Evolutionary conservation across 306 rosid species (phyloP).

Genomic region (Gastrolobium villosum): DNA sequence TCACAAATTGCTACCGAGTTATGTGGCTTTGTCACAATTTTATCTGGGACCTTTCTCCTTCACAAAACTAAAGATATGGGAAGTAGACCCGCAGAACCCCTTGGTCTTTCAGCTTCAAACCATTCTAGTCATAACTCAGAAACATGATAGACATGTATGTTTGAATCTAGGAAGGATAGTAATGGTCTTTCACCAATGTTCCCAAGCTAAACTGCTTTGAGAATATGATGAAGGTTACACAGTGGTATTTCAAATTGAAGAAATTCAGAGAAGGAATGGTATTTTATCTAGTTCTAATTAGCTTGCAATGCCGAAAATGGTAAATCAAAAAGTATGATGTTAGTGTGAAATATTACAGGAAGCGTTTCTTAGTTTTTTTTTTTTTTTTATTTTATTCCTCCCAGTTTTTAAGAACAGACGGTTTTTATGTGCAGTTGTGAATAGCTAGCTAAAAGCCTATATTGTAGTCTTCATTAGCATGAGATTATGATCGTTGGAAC

Average conservation of each 20-base stretch:
- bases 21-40: constrained; percentile 91
- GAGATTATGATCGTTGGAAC: constrained; percentile 17
- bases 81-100: constrained; percentile 49
- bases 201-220: not conserved
- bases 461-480: not conserved
- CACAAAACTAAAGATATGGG: constrained; percentile 97
- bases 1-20: constrained; percentile 82
- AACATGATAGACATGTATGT: not conserved
- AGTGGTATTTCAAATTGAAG: constrained; percentile 25
- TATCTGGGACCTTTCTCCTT: constrained; percentile 93
- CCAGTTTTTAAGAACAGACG: not conserved
- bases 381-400: not conserved
- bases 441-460: constrained; percentile 14
- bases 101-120: constrained; percentile 45
- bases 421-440: constrained; percentile 6
- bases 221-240: constrained; percentile 15
- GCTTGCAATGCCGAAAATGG: constrained; percentile 21
- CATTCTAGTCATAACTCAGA: not conserved
- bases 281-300: not conserved
- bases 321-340: not conserved
- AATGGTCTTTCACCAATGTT: not conserved
- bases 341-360: constrained; percentile 13
- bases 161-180: not conserved
- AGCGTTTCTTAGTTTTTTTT: constrained; percentile 7
- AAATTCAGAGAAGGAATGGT: constrained; percentile 14